phyloP scores from a whole-genome alignment of 768 basidiomycete genomes.

The Hericium erinaceus region DNA sequence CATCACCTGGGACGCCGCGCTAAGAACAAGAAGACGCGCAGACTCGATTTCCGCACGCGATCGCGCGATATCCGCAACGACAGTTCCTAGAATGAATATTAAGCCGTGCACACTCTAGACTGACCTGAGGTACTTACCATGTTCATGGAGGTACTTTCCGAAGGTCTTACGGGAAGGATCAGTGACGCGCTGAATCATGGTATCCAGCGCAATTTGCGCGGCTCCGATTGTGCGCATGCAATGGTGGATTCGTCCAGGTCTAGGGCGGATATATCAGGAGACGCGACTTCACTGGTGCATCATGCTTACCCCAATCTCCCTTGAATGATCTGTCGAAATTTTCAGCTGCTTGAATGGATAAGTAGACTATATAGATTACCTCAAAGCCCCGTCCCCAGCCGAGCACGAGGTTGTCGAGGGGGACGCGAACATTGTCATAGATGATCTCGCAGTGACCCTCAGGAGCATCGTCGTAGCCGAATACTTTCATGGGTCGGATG shows the following conservation, averaged over 20 bases:
- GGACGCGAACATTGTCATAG: slow-evolving; percentile 91
- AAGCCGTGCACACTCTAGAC: not conserved
- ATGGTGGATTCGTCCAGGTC: slow-evolving; percentile 92
- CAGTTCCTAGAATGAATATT: slow-evolving; percentile 47
- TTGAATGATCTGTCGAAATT: slow-evolving; percentile 66
- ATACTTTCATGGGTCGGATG: slow-evolving; percentile 87
- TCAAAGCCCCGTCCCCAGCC: slow-evolving; percentile 97
- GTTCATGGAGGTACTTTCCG: slow-evolving; percentile 84
- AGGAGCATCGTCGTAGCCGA: slow-evolving; percentile 92
- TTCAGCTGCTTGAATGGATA: not conserved
- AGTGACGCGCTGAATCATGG: slow-evolving; percentile 88
- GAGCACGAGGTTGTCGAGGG: slow-evolving; percentile 69
- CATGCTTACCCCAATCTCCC: slow-evolving; percentile 76
- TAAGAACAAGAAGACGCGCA: slow-evolving; percentile 79
- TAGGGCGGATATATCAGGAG: slow-evolving; percentile 20
- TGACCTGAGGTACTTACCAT: slow-evolving; percentile 44
- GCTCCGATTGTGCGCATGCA: slow-evolving; percentile 96
- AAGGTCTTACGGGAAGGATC: slow-evolving; percentile 89
- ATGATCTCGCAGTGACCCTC: slow-evolving; percentile 95
- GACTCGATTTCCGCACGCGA: slow-evolving; percentile 90
- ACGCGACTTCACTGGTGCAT: not conserved
- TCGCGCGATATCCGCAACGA: slow-evolving; percentile 84
- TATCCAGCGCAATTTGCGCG: slow-evolving; percentile 76
- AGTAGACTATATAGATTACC: slow-evolving; percentile 26
- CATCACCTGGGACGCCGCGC: slow-evolving; percentile 76